Evolutionary conservation across 2,329 filamentous ascomycete species (phyloP), one percentile per base, ranked within the genome.

Genomic region (Fusarium subtropicale): DNA sequence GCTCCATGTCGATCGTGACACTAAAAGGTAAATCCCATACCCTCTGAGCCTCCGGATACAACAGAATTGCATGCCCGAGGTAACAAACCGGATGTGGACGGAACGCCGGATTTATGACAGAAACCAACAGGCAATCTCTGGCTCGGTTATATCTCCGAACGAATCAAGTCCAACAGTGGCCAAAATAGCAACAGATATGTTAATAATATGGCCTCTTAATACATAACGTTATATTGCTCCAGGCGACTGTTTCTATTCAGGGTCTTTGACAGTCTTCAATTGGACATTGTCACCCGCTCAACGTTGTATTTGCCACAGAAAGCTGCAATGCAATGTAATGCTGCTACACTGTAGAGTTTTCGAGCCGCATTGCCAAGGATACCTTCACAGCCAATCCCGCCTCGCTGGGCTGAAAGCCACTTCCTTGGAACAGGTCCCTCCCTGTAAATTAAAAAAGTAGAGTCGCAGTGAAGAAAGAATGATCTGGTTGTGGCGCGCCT

Each of bases 301-400:
- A 58, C 53, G 71, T 72, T 65, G 66, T 68, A 68, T 73, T 55
- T 24, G 71, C 71, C 71, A 73, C 71, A 47, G 50, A 45, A 22
- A 28, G 9, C 18, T 28, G 33, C 47, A 51, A 51, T 34, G 47
- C 33, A 38, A 51, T 50, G 30, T 16, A 50, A 50, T 50, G 46
- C 16, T 22, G n/a, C 45, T 18, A 38, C 18, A 12, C 24, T 28
- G 47, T 39, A 53, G 56, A 66, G 57, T 64, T 72, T 73, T 64
- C 71, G 64, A 65, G 66, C 56, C 46, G 68, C 66, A 68, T 72
- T 59, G 60, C 60, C 68, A 71, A 69, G 60, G 63, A 28, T 20
- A 24, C 26, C 18, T 41, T 60, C 56, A 41, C 58, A 60, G 58
- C 68, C 65, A 70, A 70, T 72, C 64, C 70, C 46, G 42, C 34